A percentile compares a stretch with the other conserved stretches of the same genome.
phyloP scores from a whole-genome alignment of 1,284 basidiomycete species.

The Tylopilus orsonianus region DNA sequence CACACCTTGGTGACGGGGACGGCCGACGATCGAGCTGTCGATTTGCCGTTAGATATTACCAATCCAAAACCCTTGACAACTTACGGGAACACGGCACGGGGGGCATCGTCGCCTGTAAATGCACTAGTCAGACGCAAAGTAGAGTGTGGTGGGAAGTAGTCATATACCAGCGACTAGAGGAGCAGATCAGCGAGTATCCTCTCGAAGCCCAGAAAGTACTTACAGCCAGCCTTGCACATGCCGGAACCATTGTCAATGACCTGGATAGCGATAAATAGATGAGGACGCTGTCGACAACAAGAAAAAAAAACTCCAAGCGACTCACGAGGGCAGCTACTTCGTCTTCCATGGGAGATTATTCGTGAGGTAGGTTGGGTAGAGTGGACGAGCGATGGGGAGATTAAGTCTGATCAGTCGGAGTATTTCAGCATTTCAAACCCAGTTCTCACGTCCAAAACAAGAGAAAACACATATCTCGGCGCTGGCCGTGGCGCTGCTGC shows the following conservation, averaged over 20 bases:
- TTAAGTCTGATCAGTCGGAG: conserved; percentile 23
- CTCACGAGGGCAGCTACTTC: conserved; percentile 47
- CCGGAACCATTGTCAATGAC: conserved; percentile 67
- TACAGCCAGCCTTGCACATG: conserved; percentile 72
- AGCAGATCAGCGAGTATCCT: conserved; percentile 7
- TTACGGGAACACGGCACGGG: conserved; percentile 73
- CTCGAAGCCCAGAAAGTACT: conserved; percentile 17
- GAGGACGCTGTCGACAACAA: background rate
- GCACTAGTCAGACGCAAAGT: conserved; percentile 13
- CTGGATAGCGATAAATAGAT: conserved; percentile 25
- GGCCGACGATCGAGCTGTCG: conserved; percentile 77
- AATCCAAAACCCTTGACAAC: conserved; percentile 27
- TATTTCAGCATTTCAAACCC: conserved; percentile 25
- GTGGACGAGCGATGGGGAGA: conserved; percentile 18
- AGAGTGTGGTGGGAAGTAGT: background rate
- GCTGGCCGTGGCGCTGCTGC: background rate
- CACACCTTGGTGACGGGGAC: conserved; percentile 84
- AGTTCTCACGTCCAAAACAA: conserved; percentile 21
- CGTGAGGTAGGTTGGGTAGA: conserved; percentile 18
- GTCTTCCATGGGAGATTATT: conserved; percentile 39
- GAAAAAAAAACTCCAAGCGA: background rate
- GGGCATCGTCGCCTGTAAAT: conserved; percentile 67
- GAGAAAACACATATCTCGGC: conserved; percentile 15
- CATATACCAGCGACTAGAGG: conserved; percentile 28
- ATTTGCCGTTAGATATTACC: conserved; percentile 11